A percentile compares a stretch with the other conserved stretches of the same genome.
Conservation (phyloP, 2,329 filamentous ascomycete genomes). For the Fusarium poae region DNA sequence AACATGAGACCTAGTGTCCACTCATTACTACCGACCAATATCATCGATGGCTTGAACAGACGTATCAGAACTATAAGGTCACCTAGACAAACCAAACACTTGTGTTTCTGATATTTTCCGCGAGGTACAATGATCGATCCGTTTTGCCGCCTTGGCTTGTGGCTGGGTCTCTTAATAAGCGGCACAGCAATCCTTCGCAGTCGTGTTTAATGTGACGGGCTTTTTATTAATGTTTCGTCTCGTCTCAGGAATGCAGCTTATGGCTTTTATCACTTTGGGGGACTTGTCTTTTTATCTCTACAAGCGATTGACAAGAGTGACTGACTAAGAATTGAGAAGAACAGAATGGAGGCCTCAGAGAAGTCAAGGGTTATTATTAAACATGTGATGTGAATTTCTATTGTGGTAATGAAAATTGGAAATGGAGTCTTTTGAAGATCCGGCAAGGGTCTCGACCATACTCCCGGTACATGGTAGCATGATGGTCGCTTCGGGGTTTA, state of each 20-base stretch:
- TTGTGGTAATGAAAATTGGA: conserved; percentile 16
- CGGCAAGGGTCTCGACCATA: conserved; percentile 22
- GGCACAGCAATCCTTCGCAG: conserved; percentile 6
- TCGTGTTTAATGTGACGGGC: not conserved
- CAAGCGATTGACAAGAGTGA: not conserved
- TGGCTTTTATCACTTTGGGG: not conserved
- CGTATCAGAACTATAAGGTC: conserved; percentile 9
- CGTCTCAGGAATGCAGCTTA: not conserved
- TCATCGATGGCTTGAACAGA: not conserved
- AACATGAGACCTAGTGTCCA: not conserved
- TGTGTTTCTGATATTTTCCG: not conserved
- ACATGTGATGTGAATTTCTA: conserved; percentile 17
- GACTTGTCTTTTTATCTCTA: not conserved
- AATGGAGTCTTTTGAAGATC: conserved; percentile 16
- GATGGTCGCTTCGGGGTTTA: conserved; percentile 8
- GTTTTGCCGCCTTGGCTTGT: not conserved
- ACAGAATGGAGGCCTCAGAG: conserved; percentile 3
- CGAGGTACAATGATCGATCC: not conserved
- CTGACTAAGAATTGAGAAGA: not conserved
- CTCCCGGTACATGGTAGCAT: not conserved
- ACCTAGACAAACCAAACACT: conserved; percentile 30
- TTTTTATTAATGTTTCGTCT: not conserved
- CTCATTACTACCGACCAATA: not conserved
- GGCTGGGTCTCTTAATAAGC: not conserved
- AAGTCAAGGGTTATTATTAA: conserved; percentile 3